Conservation (phyloP, 192 early-diverging fungal species). For the Coemansia sp. region DNA sequence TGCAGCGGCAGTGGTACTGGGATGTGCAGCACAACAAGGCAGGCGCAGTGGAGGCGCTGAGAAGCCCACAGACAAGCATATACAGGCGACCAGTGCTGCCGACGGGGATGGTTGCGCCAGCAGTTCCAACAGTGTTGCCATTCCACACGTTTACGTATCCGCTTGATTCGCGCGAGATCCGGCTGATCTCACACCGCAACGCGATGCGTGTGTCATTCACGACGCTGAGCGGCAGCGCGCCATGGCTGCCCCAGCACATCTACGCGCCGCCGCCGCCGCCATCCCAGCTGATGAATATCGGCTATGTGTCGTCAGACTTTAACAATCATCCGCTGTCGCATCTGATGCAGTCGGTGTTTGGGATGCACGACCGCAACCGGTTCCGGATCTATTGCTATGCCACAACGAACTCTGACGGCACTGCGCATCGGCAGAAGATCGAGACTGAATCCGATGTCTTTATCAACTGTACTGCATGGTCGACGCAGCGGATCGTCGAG, state of each 20-base stretch:
- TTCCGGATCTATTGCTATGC: slow-evolving; percentile 85
- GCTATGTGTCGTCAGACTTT: slow-evolving; percentile 92
- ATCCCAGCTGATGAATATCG: slow-evolving; percentile 71
- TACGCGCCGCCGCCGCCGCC: slow-evolving; percentile 75
- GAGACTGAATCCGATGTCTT: slow-evolving; percentile 77
- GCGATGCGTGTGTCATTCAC: slow-evolving; percentile 78
- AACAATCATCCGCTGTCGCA: slow-evolving; percentile 92
- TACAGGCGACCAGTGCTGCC: slow-evolving; percentile 58
- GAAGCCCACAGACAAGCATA: not conserved
- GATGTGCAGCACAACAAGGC: slow-evolving; percentile 37
- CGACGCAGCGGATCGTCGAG: slow-evolving; percentile 73
- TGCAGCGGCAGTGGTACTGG: slow-evolving; percentile 70
- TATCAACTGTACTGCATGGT: slow-evolving; percentile 73
- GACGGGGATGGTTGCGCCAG: slow-evolving; percentile 55
- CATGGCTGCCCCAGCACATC: slow-evolving; percentile 59
- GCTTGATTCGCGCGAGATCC: slow-evolving; percentile 77
- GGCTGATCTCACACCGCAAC: slow-evolving; percentile 83
- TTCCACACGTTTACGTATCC: slow-evolving; percentile 96
- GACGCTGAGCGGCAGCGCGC: slow-evolving; percentile 58
- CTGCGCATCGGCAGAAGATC: slow-evolving; percentile 79
- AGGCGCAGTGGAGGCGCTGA: slow-evolving; percentile 14
- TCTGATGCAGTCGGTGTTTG: slow-evolving; percentile 95
- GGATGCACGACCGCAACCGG: slow-evolving; percentile 74
- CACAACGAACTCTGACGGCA: slow-evolving; percentile 74
- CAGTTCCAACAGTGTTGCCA: slow-evolving; percentile 83